Conservation (phyloP, 140 eudicot genomes). For the Anethum foeniculum region DNA sequence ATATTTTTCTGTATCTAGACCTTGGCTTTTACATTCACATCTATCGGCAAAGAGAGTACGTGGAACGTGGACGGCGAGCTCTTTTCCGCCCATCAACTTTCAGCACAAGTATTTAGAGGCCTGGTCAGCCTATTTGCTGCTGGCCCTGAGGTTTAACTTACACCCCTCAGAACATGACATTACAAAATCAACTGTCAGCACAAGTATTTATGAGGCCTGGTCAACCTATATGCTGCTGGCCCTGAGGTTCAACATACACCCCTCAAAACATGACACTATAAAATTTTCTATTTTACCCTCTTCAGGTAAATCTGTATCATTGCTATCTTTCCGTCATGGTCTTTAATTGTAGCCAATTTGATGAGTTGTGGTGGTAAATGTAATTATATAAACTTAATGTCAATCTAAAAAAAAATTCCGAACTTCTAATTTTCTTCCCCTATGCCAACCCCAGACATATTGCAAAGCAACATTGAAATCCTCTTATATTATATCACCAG, state of each 20-base stretch:
- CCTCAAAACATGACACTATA: not conserved
- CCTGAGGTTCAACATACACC: conserved; percentile 40
- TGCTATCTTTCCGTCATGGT: not conserved
- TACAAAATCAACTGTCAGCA: conserved; percentile 55
- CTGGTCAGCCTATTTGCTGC: conserved; percentile 78
- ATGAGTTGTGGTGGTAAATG: not conserved
- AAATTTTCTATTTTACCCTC: not conserved
- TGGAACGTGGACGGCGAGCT: conserved; percentile 98
- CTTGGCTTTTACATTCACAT: conserved; percentile 76
- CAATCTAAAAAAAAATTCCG: not conserved
- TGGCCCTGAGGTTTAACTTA: conserved; percentile 60
- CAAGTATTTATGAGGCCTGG: conserved; percentile 87
- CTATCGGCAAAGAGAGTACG: conserved; percentile 67
- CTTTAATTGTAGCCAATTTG: not conserved
- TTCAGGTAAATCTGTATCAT: not conserved
- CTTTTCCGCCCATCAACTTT: conserved; percentile 72
- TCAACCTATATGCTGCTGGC: conserved; percentile 79
- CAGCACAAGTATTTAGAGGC: conserved; percentile 94
- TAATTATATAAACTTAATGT: not conserved
- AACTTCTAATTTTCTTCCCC: not conserved
- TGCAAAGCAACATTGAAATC: not conserved
- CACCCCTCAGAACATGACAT: not conserved
- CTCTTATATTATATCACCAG: not conserved
- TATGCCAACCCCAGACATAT: not conserved
- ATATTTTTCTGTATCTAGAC: conserved; percentile 37